phyloP scores from a whole-genome alignment of 805 yeast species.

The Torulaspora maleeae region DNA sequence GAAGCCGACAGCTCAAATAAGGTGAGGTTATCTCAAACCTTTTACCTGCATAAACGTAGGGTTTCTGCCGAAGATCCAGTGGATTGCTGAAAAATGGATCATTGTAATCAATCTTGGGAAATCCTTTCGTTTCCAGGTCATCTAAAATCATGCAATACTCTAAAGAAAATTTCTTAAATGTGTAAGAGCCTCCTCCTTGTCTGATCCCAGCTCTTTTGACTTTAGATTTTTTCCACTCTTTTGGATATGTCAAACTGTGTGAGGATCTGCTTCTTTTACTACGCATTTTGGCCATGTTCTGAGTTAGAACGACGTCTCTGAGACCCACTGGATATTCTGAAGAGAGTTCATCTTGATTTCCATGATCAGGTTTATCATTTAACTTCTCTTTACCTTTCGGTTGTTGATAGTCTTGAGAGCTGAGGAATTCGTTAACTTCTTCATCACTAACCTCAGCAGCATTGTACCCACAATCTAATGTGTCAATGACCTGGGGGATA shows the following conservation, averaged over 20 bases:
- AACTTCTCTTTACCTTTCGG: background rate
- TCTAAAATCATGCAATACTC: conserved; percentile 36
- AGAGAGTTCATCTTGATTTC: background rate
- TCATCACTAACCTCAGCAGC: conserved; percentile 10
- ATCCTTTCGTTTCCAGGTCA: conserved; percentile 46
- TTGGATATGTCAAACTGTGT: background rate
- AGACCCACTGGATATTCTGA: conserved; percentile 4
- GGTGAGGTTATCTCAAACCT: conserved; percentile 47
- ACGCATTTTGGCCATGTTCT: conserved; percentile 19
- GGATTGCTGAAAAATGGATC: conserved; percentile 61
- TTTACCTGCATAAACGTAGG: conserved; percentile 65
- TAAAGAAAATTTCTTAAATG: conserved; percentile 22
- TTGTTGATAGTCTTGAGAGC: conserved; percentile 5
- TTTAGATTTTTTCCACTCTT: conserved; percentile 2
- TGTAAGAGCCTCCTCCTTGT: conserved; percentile 5
- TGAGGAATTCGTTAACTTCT: conserved; percentile 13
- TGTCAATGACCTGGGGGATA: conserved; percentile 4
- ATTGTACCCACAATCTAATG: conserved; percentile 6
- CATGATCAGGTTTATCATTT: background rate
- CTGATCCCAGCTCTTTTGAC: conserved; percentile 3
- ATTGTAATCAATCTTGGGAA: conserved; percentile 48
- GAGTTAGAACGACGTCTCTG: conserved; percentile 23
- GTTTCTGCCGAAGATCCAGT: conserved; percentile 47
- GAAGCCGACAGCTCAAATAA: conserved; percentile 34
- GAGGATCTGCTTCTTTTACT: conserved; percentile 1